These are phyloP conservation scores for Cyclotella distinguenda DNA, from an alignment of 108 stramenopile genomes.

Conservation along the genomic window DNA sequence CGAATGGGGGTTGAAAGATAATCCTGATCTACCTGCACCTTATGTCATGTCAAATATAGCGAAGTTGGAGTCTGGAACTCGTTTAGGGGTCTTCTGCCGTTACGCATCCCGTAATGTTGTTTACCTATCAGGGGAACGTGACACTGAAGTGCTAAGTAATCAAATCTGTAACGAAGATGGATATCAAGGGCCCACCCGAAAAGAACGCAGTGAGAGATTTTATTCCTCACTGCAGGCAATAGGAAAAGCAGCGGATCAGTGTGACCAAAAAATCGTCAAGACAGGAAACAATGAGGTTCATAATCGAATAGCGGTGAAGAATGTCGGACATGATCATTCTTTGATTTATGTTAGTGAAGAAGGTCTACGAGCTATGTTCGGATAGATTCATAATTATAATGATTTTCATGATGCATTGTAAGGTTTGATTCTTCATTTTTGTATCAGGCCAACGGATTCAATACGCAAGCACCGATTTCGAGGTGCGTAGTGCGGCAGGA, in stretches of 20 bases:
- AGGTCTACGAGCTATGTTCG: constrained; percentile 62
- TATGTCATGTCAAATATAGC: constrained; percentile 46
- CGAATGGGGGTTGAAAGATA: constrained; percentile 73
- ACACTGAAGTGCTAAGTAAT: constrained; percentile 43
- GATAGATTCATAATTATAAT: background rate
- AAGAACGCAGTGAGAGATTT: constrained; percentile 58
- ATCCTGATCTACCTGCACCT: constrained; percentile 49
- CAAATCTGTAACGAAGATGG: constrained; percentile 53
- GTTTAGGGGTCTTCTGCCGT: constrained; percentile 33
- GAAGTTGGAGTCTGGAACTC: background rate
- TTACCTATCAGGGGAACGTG: constrained; percentile 69
- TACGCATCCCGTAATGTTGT: constrained; percentile 62
- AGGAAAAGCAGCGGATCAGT: constrained; percentile 2
- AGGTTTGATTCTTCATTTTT: background rate
- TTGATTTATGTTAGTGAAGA: constrained; percentile 69
- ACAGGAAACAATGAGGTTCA: constrained; percentile 45
- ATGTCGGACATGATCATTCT: constrained; percentile 74
- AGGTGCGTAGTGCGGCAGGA: no score
- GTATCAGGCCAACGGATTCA: background rate
- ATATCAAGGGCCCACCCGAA: constrained; percentile 67
- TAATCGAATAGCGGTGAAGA: constrained; percentile 47
- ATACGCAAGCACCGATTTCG: background rate
- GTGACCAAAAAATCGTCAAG: background rate
- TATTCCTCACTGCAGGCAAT: constrained; percentile 38
- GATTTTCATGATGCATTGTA: background rate